Percentiles rank a stretch among this genome's conserved stretches.
Conservation (phyloP, 306 rosid species). For the Vigna mungo region DNA sequence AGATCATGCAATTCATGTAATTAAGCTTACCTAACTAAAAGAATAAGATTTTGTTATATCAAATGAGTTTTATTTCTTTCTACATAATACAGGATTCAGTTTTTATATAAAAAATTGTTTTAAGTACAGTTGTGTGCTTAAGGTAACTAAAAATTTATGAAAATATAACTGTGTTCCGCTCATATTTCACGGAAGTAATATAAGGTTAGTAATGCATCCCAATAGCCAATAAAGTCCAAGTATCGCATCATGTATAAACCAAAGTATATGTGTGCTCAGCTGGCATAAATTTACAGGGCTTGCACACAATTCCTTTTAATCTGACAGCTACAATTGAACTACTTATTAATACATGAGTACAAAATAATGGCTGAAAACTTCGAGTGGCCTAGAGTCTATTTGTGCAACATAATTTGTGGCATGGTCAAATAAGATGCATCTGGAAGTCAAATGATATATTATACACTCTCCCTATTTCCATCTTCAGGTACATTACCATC, state of each 20-base stretch:
- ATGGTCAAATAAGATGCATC: conserved; percentile 30
- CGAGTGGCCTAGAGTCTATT: conserved; percentile 37
- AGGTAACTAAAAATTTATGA: background rate
- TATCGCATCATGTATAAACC: conserved; percentile 8
- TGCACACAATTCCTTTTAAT: conserved; percentile 40
- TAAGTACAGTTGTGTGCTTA: background rate
- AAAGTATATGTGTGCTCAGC: conserved; percentile 33
- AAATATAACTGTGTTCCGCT: background rate
- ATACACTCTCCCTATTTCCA: conserved; percentile 42
- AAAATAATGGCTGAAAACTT: conserved; percentile 33
- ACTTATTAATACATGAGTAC: conserved; percentile 37
- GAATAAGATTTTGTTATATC: too few species aligned
- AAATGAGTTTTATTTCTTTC: too few species aligned
- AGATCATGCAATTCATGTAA: too few species aligned
- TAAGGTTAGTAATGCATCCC: background rate
- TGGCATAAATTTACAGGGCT: conserved; percentile 50
- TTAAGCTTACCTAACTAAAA: too few species aligned
- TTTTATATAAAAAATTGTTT: too few species aligned
- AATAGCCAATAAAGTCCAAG: background rate
- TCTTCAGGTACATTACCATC: conserved; percentile 65
- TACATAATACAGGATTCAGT: too few species aligned
- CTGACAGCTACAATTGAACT: conserved; percentile 45
- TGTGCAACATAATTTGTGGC: conserved; percentile 35
- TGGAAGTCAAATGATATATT: conserved; percentile 28
- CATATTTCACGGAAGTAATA: conserved; percentile 9